Evolutionary conservation across 345 rosid genomes (phyloP).

Genomic region (Melaleuca alternifolia): DNA sequence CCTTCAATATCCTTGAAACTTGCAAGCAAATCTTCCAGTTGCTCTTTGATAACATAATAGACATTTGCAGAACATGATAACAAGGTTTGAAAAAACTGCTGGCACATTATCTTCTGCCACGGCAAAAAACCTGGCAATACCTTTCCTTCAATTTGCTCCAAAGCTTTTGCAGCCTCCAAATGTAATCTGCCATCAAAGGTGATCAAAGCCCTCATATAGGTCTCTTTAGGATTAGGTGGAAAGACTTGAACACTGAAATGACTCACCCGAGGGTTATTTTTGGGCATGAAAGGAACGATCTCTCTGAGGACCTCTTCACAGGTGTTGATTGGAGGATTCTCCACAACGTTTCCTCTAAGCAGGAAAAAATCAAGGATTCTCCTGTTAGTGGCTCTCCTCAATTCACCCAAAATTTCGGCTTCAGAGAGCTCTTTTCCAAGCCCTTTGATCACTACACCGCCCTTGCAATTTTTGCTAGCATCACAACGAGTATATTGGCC

Average conservation of each 20-base stretch:
- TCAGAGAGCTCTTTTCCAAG: conserved; percentile 62
- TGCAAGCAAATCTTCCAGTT: conserved; percentile 31
- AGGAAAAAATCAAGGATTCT: conserved; percentile 45
- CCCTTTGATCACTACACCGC: conserved; percentile 31
- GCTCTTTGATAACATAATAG: conserved; percentile 48
- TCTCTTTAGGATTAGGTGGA: conserved; percentile 40
- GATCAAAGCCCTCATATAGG: conserved; percentile 41
- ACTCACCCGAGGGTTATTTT: conserved; percentile 28
- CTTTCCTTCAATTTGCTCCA: conserved; percentile 70
- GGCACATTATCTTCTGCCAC: conserved; percentile 81
- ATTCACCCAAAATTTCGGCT: conserved; percentile 39
- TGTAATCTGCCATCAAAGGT: conserved; percentile 75
- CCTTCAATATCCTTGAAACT: conserved; percentile 36
- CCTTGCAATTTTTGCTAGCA: conserved; percentile 14
- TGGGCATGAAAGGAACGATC: conserved; percentile 55
- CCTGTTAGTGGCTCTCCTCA: conserved; percentile 35
- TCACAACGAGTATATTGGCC: conserved; percentile 27
- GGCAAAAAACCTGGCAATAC: conserved; percentile 52
- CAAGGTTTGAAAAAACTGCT: conserved; percentile 67
- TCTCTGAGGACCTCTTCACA: conserved; percentile 51
- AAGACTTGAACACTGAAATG: conserved; percentile 52
- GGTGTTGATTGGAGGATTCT: conserved; percentile 26
- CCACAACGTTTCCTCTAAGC: conserved; percentile 40
- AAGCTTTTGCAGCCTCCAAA: conserved; percentile 92
- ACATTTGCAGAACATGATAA: conserved; percentile 55